Conservation (phyloP, 805 yeast genomes). For the Nakazawaea ambrosiae region DNA sequence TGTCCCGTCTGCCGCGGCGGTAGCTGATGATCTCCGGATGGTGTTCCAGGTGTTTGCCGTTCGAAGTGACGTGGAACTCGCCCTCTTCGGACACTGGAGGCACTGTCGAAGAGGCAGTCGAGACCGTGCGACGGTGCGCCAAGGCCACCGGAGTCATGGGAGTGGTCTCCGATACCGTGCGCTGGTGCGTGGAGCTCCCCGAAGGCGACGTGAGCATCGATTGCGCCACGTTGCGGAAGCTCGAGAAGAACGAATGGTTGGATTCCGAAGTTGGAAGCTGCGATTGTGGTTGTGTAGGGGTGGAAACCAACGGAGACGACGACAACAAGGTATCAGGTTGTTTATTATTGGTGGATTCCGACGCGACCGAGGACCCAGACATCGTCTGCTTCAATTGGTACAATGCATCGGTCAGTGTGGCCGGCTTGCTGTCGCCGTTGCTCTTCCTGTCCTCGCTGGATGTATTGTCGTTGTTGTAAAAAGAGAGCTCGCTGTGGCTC, state of each 20-base stretch:
- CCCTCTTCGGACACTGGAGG: slow-evolving; percentile 15
- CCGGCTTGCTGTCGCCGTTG: no score
- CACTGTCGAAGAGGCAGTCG: slow-evolving; percentile 24
- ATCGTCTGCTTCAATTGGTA: slow-evolving; percentile 6
- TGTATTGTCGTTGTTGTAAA: no score
- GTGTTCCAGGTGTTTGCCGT: slow-evolving; percentile 12
- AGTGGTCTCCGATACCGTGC: background rate
- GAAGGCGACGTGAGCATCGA: slow-evolving; percentile 10
- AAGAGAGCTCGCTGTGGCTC: no score
- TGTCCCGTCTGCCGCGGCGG: slow-evolving; percentile 18
- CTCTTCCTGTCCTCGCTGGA: no score
- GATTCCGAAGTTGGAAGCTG: slow-evolving; percentile 3
- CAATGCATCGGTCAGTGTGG: slow-evolving; percentile 1
- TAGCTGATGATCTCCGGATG: slow-evolving; percentile 25
- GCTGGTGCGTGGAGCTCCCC: background rate
- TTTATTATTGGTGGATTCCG: no score
- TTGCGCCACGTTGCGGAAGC: slow-evolving; percentile 5
- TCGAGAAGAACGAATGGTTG: slow-evolving; percentile 6
- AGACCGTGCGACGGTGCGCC: slow-evolving; percentile 24
- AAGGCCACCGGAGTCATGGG: slow-evolving; percentile 11
- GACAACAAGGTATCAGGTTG: no score
- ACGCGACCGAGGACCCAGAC: no score
- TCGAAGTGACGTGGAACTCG: slow-evolving; percentile 14
- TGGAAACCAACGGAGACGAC: no score
- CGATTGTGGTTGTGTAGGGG: background rate